Base-by-base conservation (phyloP, 2,329 filamentous ascomycete species). In the Ophiosphaerella korrae region DNA sequence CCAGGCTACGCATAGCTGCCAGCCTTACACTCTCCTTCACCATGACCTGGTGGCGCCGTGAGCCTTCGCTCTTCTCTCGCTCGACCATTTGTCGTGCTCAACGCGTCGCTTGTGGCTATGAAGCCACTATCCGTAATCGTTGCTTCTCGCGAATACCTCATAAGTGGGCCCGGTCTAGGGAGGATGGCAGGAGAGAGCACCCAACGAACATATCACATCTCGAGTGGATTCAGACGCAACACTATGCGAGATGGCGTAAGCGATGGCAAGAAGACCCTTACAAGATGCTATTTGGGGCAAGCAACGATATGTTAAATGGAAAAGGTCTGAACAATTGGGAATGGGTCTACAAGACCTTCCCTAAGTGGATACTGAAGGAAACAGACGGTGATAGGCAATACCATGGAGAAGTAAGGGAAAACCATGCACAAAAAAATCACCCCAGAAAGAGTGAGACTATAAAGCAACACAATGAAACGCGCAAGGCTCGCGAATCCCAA, bases 241-340 rank as follows among this genome's bases (percentile, higher is more conserved):
- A 68, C 31, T 65, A 67, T 29, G 53, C 55, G 16, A 57, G 47
- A n/a, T 72, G 66, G 68, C 66, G 58, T 50, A 61, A 54, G 53
- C 52, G 57, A 23, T 42, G 78, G 31, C 66, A 74, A 34, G 62
- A 71, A 14, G 73, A 78, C 46, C 76, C 77, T 9, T 78, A 79
- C 45, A 66, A 71, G 45, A 69, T 73, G 7, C 58, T 78, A 29
- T 78, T 78, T 47, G 77, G 76, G 2, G 73, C 72, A 2, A 73
- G 71, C 38, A 66, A 74, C 46, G 61, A 66, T 14, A 68, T 70
- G 66, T 48, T 72, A 26, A 62, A 32, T 45, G 70, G 68, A 23
- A 66, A 65, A 48, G 69, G 69, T 3, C 41, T 66, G 46, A 64
- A 55, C 38, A 62, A 67, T n/a, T 66, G 64, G 62, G 61, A 64